phyloP scores from a whole-genome alignment of 176 grass and related monocot species.

The Otatea glauca region DNA sequence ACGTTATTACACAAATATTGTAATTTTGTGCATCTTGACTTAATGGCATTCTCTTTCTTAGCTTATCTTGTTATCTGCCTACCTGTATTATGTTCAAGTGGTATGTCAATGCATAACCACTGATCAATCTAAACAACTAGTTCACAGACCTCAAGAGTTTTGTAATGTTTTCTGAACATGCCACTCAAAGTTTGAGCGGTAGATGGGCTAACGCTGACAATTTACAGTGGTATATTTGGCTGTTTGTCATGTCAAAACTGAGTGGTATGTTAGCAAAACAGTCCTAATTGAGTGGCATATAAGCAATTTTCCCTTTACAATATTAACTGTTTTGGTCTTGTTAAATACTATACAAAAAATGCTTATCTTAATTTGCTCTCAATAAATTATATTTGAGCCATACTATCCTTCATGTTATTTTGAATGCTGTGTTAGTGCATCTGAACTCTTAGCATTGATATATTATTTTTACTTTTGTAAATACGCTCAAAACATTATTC shows the following conservation, averaged over 20 bases:
- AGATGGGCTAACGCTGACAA: not conserved
- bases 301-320: not conserved
- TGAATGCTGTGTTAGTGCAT: not conserved
- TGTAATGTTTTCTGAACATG: not conserved
- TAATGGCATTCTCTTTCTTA: not conserved
- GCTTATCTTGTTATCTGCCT: constrained; percentile 23
- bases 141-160: not conserved
- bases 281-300: not conserved
- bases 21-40: not conserved
- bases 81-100: constrained; percentile 18
- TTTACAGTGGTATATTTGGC: not conserved
- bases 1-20: not conserved
- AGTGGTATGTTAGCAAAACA: not conserved
- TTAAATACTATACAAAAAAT: not conserved
- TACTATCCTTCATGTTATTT: not conserved
- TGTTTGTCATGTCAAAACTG: not conserved
- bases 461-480: not conserved
- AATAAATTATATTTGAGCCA: constrained; percentile 12
- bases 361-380: not conserved
- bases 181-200: not conserved
- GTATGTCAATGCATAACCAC: constrained; percentile 12
- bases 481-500: not conserved
- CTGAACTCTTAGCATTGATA: constrained; percentile 19
- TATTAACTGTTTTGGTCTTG: not conserved
- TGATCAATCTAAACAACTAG: not conserved